Evolutionary conservation across 805 yeast species (phyloP), one percentile per base, ranked within the genome.

Genomic region (Starmera caribaea): DNA sequence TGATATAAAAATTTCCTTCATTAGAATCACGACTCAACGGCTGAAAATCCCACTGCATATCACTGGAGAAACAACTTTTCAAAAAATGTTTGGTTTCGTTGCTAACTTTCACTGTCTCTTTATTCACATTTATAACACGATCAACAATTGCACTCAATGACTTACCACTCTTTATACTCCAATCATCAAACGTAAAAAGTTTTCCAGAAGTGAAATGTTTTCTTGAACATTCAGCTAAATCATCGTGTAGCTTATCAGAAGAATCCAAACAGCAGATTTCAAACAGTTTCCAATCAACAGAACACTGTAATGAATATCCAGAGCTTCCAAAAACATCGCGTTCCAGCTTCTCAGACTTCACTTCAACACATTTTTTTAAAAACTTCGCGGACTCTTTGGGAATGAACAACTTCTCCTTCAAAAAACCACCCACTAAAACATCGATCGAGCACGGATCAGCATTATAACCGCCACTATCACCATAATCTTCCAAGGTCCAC

Each of bases 51-150:
- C 26, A 7, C 26, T 9, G 4, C 8, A 21, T 21, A 21, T 21
- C 9, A 21, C 9, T 21, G 26, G 26, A 21, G 26, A 33, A n/a
- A 11, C 28, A 37, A 9, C 30, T 33, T 16, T 37, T 39, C 36
- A 48, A 38, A n/a, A 39, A 21, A n/a, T 32, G 34, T 37, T 37
- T 44, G 7, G 41, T 35, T 34, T 36, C 39, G 29, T 30, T 43
- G 16, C 31, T 35, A 21, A 48, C 30, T 26, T 12, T 32, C 10
- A 48, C 15, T 34, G 34, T 39, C 37, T 48, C 53, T 24, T 32
- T 48, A 4, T 34, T 8, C 6, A 13, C 32, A 30, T 21, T 21
- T 3, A 21, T 7, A 9, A 21, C 6, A 21, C 8, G 26, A 9
- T 21, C 6, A 21, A 5, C 26, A 21, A 5, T 5, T 21, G 26